Conservation (phyloP, 345 rosid genomes). For the Sonneratia alba region DNA sequence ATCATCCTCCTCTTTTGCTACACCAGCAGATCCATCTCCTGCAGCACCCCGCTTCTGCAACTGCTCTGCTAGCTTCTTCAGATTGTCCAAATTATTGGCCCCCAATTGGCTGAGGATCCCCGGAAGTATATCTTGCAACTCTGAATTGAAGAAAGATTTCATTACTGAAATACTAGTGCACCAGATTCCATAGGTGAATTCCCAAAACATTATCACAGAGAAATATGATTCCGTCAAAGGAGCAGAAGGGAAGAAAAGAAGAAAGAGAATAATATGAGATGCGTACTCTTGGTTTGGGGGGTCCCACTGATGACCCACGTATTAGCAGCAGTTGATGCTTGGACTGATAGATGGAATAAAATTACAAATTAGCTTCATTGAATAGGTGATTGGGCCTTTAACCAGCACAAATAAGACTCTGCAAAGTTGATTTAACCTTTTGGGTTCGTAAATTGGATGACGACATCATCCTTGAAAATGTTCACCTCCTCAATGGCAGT, state of each 20-base stretch:
- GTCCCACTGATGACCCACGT: constrained; percentile 99
- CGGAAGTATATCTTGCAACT: constrained; percentile 90
- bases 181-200: not conserved
- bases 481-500: constrained; percentile 95
- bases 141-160: constrained; percentile 24
- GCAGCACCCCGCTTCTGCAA: constrained; percentile 63
- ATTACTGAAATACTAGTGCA: not conserved
- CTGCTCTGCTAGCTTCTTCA: constrained; percentile 95
- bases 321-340: constrained; percentile 88
- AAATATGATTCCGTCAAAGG: not conserved
- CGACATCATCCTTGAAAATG: constrained; percentile 92
- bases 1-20: constrained; percentile 64
- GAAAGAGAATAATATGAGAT: too few relatives aligned
- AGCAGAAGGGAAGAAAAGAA: too few relatives aligned
- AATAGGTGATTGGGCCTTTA: not conserved
- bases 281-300: constrained; percentile 82
- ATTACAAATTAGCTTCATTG: not conserved
- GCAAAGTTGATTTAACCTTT: constrained; percentile 39
- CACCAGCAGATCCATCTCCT: constrained; percentile 26
- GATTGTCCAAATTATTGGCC: constrained; percentile 83
- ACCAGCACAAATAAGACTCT: not conserved
- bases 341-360: constrained; percentile 40
- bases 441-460: constrained; percentile 78
- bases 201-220: too few relatives aligned
- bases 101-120: constrained; percentile 85